Conservation (phyloP, 129 eudicot genomes). For the Lactuca saligna region DNA sequence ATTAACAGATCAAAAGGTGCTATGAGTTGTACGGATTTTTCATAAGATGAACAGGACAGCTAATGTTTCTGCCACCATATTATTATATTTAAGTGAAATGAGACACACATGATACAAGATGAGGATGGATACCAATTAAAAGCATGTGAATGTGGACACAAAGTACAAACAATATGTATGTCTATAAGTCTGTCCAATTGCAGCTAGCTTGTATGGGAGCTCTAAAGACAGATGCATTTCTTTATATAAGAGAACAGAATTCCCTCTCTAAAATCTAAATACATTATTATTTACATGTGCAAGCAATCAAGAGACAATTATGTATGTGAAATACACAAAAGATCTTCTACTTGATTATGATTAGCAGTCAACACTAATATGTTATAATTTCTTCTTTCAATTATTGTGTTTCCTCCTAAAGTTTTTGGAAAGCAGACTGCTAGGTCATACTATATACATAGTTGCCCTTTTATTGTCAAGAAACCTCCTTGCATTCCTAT, state of each 20-base stretch:
- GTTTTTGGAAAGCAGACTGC: conserved; percentile 8
- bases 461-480: background rate
- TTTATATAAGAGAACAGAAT: background rate
- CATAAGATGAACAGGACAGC: background rate
- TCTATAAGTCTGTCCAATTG: too few species aligned
- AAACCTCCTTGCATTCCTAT: background rate
- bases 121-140: too few species aligned
- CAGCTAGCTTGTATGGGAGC: too few species aligned
- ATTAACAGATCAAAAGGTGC: conserved; percentile 39
- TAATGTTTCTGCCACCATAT: background rate
- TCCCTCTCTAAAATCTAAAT: background rate
- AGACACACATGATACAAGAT: too few species aligned
- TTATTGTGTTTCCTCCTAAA: conserved; percentile 2
- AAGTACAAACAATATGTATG: too few species aligned
- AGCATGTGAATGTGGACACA: too few species aligned
- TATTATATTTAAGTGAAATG: background rate
- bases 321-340: background rate
- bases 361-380: conserved; percentile 1
- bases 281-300: background rate
- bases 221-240: background rate
- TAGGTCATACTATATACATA: background rate
- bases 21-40: conserved; percentile 12
- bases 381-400: background rate
- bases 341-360: conserved; percentile 13
- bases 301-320: conserved; percentile 3